Base-by-base conservation (phyloP, 108 stramenopile species). In the Skeletonema tropicum region DNA sequence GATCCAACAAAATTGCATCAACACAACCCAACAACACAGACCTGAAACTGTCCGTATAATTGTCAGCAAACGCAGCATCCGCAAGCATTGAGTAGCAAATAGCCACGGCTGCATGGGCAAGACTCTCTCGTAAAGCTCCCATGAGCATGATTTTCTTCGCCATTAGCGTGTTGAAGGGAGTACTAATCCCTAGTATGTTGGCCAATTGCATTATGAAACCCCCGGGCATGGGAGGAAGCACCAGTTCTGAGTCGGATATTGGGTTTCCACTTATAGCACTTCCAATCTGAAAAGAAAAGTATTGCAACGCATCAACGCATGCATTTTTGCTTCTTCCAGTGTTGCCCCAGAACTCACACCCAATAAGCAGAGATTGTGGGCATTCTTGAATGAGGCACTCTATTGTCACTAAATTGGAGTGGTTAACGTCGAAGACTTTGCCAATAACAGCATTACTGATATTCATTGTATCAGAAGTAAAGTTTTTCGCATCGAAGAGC, bases 301-400 rank as follows among this genome's bases (percentile, higher is more conserved):
- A 79, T 8, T 60, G 31, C 13, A 68, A 19, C 29, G 78, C 83
- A 52, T 83, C 83, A 21, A 57, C 31, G 39, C 85, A 87, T 6
- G 84, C 79, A 8, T 73, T 41, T 30, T 9, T 12, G 5, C 79
- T 66, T 60, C 75, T 80, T 32, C n/a, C 46, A 17, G 64, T 30
- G 42, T 92, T 80, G 17, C 66, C 30, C 92, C 92, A 92, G 52
- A 81, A 86, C 30, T 83, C 75, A 55, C 88, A 87, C 30, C 89
- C 86, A 35, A 80, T 55, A 6, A 82, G 61, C 19, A 92, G 30
- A 48, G 75, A 60, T 59, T 78, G 61, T n/a, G 89, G 89, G 30
- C 15, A 61, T 17, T 65, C 72, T 38, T 55, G 14, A 12, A 92
- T 41, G 42, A 92, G 77, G 36, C 74, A 42, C 52, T 84, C 82